Base-by-base conservation (phyloP, 257 asterid species). In the Primulina eburnea region DNA sequence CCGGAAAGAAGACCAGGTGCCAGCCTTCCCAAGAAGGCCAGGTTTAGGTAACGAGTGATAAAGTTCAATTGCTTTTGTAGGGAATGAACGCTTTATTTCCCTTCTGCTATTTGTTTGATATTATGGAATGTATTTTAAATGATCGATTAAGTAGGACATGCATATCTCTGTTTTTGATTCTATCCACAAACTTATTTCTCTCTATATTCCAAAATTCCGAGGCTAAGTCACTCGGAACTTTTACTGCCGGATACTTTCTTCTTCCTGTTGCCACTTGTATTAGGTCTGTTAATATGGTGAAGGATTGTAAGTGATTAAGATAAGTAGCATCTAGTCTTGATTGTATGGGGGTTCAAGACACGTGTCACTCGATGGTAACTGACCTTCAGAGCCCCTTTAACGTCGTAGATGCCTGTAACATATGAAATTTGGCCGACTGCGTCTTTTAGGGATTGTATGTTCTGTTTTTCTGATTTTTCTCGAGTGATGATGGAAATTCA, bases 1-100 rank as follows among this genome's bases (percentile, higher is more conserved):
- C 87, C 89, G 1, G 87, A 81, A 35, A 78, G 87, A 69, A 73
- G 88, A 75, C 76, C 78, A 3, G 76, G 78, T 33, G 71, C 76
- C 63, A 73, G 79, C 73, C 80, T 82, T 52, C 64, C 80, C 53
- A 85, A 85, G 81, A 81, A 80, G 73, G 71, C 79, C 63, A 76
- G 88, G 79, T 85, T 85, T 74, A 82, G 87, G 84, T 85, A 73
- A 75, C 59, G 24, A 75, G 67, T 10, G 64, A 1, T 17, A 10
- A 29, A 64, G 71, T 38, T 70, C 68, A 50, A 5, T 21, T 0
- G 9, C 68, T 64, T 37, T 62, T 34, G 21, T 35, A 11, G 16
- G 76, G 75, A 32, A 60, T 26, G 20, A 43, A 43, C 8, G 30
- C 33, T 68, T 30, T 24, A 6, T 33, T 24, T 5, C 20, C 20